These are phyloP conservation scores for Anaeromyces robustus DNA, from an alignment of 192 early-diverging fungal genomes.

Conservation along the genomic window DNA sequence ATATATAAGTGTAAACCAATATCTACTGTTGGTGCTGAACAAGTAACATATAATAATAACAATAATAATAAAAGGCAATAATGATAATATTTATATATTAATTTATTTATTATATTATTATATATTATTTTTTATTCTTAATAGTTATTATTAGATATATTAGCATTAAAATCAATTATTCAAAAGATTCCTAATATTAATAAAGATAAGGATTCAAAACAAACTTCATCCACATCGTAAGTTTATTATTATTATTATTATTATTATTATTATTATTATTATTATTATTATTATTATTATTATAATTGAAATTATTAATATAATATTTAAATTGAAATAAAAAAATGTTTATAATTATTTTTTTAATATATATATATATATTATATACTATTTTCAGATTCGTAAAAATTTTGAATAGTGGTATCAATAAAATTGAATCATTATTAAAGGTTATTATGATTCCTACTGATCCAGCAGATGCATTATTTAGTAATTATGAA, in stretches of 20 bases:
- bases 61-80: too few relatives aligned
- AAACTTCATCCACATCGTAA: slow-evolving; percentile 44
- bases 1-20: slow-evolving; percentile 65
- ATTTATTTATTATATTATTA: not conserved
- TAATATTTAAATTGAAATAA: too few relatives aligned
- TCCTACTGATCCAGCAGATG: slow-evolving; percentile 64
- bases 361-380: too few relatives aligned
- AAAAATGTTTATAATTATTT: too few relatives aligned
- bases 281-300: too few relatives aligned
- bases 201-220: slow-evolving; percentile 18
- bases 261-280: too few relatives aligned
- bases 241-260: not conserved
- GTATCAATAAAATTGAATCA: slow-evolving; percentile 65
- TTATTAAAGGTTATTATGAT: slow-evolving; percentile 81
- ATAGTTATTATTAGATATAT: slow-evolving; percentile 79
- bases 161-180: slow-evolving; percentile 73
- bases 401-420: slow-evolving; percentile 64
- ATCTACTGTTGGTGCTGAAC: slow-evolving; percentile 89
- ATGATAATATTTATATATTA: too few relatives aligned
- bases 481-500: slow-evolving; percentile 77
- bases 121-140: not conserved
- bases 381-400: slow-evolving; percentile 30
- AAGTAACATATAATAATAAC: too few relatives aligned
- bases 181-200: slow-evolving; percentile 56
- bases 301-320: too few relatives aligned